A percentile compares a stretch with the other conserved stretches of the same genome.
Conservation (phyloP, 371 early-diverging fungal genomes). For the Circinella umbellata region DNA sequence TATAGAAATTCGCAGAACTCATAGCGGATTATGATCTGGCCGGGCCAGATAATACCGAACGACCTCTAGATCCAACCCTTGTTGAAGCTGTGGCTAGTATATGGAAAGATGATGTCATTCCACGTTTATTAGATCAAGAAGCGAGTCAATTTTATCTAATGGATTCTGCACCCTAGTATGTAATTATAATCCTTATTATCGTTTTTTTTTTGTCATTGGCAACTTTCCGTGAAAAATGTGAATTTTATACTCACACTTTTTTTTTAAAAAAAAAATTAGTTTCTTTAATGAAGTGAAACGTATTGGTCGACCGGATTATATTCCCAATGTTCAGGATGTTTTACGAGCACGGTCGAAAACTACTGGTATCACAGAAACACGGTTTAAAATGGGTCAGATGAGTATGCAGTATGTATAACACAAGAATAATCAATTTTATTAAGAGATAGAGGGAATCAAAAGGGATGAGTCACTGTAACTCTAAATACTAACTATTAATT, state of each 20-base stretch:
- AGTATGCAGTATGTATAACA: slow-evolving; percentile 36
- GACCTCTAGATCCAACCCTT: slow-evolving; percentile 42
- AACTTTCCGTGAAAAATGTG: background rate
- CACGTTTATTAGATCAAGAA: slow-evolving; percentile 58
- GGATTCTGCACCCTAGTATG: slow-evolving; percentile 76
- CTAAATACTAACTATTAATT: background rate
- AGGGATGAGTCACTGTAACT: no score
- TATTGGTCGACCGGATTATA: slow-evolving; percentile 61
- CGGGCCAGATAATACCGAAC: slow-evolving; percentile 15
- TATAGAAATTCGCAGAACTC: slow-evolving; percentile 16
- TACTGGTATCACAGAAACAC: slow-evolving; percentile 82
- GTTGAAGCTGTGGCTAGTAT: slow-evolving; percentile 67
- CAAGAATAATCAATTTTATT: no score
- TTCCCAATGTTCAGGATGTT: slow-evolving; percentile 76
- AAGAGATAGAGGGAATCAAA: no score
- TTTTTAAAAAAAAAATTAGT: slow-evolving; percentile 25
- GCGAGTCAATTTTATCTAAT: slow-evolving; percentile 75
- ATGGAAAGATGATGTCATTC: slow-evolving; percentile 73
- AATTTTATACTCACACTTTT: background rate
- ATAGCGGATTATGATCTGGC: slow-evolving; percentile 19
- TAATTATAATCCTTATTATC: background rate
- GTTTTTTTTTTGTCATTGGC: background rate
- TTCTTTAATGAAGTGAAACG: slow-evolving; percentile 62
- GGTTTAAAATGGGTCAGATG: slow-evolving; percentile 68
- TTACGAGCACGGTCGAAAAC: slow-evolving; percentile 83